Evolutionary conservation across 768 basidiomycete species (phyloP), one percentile per base, ranked within the genome.

Genomic region (Heimioporus sp.): DNA sequence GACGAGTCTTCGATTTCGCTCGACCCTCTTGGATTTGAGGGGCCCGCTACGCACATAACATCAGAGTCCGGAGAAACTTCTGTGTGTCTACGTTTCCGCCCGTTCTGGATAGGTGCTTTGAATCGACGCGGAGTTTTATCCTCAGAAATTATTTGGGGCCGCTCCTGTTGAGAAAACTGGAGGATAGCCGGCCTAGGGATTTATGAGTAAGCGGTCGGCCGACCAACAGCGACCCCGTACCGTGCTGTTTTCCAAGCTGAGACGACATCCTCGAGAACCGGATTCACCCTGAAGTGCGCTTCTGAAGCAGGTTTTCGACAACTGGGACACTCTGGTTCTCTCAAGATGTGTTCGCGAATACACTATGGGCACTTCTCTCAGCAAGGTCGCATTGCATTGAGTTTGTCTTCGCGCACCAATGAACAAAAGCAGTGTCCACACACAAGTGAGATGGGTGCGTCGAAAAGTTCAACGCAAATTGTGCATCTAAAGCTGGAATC

Each of bases 381-480:
- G 52, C 24, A 10, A 16, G 35, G 11, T 21, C 43, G 39, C 12
- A 43, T 34, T 56, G 34, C 21, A 51, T 17, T 32, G 19, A 3
- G n/a, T 19, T 21, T 20, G n/a, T 34, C 35, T 38, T 43, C 38
- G 63, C 84, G 59, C 56, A 90, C 88, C 61, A 80, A 64, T 13
- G 87, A 90, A 70, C 91, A 92, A 64, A 92, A 93, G 43, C 82
- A 85, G 61, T 93, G 91, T 1, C 89, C 90, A 62, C 91, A 92
- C 6, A 66, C 66, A 5, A 92, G 76, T 3, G 81, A 81, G 24
- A 92, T 84, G 5, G 91, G 91, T 0, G 78, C 89, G 46, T 80
- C 79, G 60, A 81, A 88, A 32, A 85, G 74, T 53, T 91, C 87
- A 36, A 83, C 76, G 63, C 91, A 93, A 49, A 93, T 90, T 24